phyloP scores from a whole-genome alignment of 148 eudicot genomes.

The Dianthus caryophyllus region DNA sequence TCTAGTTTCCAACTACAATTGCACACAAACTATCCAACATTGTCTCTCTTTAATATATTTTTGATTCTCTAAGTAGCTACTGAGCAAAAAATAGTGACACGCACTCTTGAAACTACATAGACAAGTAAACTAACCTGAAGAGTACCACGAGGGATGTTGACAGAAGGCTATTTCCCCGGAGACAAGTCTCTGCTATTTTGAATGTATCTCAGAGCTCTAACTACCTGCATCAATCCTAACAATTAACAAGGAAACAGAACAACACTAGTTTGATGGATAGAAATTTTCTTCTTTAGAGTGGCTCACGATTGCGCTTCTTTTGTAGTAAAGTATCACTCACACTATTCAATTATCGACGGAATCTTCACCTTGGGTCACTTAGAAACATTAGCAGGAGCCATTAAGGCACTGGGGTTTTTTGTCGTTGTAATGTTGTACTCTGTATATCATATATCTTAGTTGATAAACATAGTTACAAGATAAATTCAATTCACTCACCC shows the following conservation, averaged over 20 bases:
- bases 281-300: not conserved
- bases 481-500: slow-evolving; percentile 32
- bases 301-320: no score
- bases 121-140: slow-evolving; percentile 74
- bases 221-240: slow-evolving; percentile 52
- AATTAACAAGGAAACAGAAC: slow-evolving; percentile 2
- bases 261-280: not conserved
- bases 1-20: not conserved
- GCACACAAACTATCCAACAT: not conserved
- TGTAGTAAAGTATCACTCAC: no score
- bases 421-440: not conserved
- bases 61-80: not conserved
- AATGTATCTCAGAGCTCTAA: slow-evolving; percentile 73
- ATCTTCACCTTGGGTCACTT: no score
- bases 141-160: slow-evolving; percentile 92
- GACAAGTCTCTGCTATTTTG: slow-evolving; percentile 65
- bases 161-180: slow-evolving; percentile 60
- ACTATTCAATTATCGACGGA: no score
- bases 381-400: no score
- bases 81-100: not conserved
- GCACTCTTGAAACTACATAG: not conserved
- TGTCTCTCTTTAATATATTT: not conserved
- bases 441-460: not conserved
- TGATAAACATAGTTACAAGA: not conserved
- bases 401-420: no score